A percentile compares a stretch with the other conserved stretches of the same genome.
Evolutionary conservation across 805 yeast species (phyloP).

Genomic region (Lipomyces anomalus): DNA sequence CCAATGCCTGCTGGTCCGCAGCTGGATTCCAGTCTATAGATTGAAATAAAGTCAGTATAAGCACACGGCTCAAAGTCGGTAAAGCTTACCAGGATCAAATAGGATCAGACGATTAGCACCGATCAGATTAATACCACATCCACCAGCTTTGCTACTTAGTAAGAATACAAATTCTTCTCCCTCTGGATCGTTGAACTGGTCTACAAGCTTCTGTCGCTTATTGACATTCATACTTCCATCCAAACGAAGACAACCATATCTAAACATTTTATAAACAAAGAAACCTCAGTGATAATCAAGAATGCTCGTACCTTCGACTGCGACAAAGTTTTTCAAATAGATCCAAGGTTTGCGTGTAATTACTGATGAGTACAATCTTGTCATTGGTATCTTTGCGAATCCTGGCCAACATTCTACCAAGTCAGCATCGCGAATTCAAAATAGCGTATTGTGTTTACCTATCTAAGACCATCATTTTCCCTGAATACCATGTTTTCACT

Average conservation of each 20-base stretch:
- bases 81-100: constrained; percentile 53
- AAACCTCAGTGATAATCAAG: too few species aligned
- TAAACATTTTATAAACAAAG: too few species aligned
- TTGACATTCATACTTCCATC: constrained; percentile 92
- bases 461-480: constrained; percentile 78
- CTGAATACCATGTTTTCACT: constrained; percentile 75
- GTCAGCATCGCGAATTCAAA: too few species aligned
- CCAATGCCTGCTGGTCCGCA: constrained; percentile 94
- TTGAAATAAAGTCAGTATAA: constrained; percentile 30
- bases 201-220: constrained; percentile 89
- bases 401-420: constrained; percentile 73
- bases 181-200: constrained; percentile 83
- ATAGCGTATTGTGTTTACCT: too few species aligned
- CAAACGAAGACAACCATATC: constrained; percentile 72
- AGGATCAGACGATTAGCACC: constrained; percentile 90
- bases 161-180: constrained; percentile 82
- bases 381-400: constrained; percentile 81
- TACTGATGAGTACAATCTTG: constrained; percentile 89
- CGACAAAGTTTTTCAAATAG: constrained; percentile 84
- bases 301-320: constrained; percentile 32
- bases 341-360: constrained; percentile 91
- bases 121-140: constrained; percentile 94
- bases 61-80: background rate
- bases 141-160: constrained; percentile 94
- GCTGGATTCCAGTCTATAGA: constrained; percentile 94